phyloP scores from a whole-genome alignment of 73 alveolate species.

The Symbiodinium pilosum region DNA sequence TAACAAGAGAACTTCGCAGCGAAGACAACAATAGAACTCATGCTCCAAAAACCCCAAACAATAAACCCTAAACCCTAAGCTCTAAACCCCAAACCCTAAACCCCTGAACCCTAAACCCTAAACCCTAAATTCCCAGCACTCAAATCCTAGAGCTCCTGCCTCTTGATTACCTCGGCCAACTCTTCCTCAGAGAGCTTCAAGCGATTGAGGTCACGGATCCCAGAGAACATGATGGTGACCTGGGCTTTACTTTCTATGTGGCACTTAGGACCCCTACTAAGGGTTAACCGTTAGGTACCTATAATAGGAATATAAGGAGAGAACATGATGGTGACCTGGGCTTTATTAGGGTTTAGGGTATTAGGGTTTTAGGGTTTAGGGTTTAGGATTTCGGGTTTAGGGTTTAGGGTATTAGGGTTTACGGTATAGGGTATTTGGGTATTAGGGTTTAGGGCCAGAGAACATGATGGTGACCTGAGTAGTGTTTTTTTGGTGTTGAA shows the following conservation, averaged over 20 bases:
- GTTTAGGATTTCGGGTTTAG: too few species aligned
- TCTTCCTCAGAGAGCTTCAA: slow-evolving; percentile 55
- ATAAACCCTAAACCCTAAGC: not conserved
- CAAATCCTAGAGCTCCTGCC: not conserved
- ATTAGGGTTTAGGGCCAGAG: too few species aligned
- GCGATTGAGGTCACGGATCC: slow-evolving; percentile 42
- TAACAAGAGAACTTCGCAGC: too few species aligned
- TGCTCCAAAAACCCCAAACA: not conserved
- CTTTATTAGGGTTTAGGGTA: too few species aligned
- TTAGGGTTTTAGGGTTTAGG: too few species aligned
- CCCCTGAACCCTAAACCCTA: not conserved
- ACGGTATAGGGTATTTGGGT: too few species aligned
- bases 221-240: slow-evolving; percentile 90
- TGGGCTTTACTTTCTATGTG: not conserved
- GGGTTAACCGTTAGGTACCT: not conserved
- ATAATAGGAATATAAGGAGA: too few species aligned
- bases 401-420: too few species aligned
- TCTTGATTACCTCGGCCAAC: slow-evolving; percentile 59
- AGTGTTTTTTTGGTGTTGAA: too few species aligned
- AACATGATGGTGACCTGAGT: too few species aligned
- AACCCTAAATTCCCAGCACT: not conserved
- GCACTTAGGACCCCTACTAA: not conserved
- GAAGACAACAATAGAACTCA: too few species aligned
- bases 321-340: not conserved
- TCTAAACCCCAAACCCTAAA: not conserved